Percentiles rank a stretch among this genome's conserved stretches.
Evolutionary conservation across 2,329 filamentous ascomycete genomes (phyloP).

Genomic region (Lecanicillium sp.): DNA sequence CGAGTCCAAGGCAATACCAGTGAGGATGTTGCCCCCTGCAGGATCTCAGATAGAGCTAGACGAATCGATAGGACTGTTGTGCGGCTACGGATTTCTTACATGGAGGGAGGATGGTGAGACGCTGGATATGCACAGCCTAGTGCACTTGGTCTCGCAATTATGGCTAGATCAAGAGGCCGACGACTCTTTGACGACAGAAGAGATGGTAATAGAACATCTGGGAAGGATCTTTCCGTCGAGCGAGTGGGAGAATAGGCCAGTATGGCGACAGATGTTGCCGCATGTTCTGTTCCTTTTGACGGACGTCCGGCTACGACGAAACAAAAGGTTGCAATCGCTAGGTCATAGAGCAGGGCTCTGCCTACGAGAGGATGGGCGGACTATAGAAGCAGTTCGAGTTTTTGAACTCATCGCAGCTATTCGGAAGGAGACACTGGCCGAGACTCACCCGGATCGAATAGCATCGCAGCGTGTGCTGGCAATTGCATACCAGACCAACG

Average conservation of each 20-base stretch:
- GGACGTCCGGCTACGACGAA: background rate
- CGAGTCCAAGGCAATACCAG: slow-evolving; percentile 31
- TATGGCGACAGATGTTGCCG: slow-evolving; percentile 6
- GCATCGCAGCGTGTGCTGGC: slow-evolving; percentile 1
- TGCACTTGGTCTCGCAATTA: slow-evolving; percentile 26
- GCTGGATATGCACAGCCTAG: slow-evolving; percentile 31
- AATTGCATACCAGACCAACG: slow-evolving; percentile 6
- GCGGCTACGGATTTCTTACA: slow-evolving; percentile 26
- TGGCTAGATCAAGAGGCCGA: slow-evolving; percentile 19
- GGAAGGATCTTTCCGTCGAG: background rate
- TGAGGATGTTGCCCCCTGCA: slow-evolving; percentile 24
- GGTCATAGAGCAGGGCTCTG: slow-evolving; percentile 1
- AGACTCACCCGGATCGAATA: slow-evolving; percentile 3
- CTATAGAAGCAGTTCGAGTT: slow-evolving; percentile 7
- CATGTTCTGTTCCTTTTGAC: slow-evolving; percentile 7
- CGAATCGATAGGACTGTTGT: slow-evolving; percentile 24
- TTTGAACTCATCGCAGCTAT: slow-evolving; percentile 6
- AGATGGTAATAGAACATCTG: slow-evolving; percentile 4
- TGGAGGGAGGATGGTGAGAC: slow-evolving; percentile 19
- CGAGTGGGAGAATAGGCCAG: slow-evolving; percentile 8
- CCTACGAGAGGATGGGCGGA: slow-evolving; percentile 8
- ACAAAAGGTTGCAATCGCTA: background rate
- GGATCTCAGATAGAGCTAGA: slow-evolving; percentile 17
- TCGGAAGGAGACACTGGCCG: slow-evolving; percentile 2
- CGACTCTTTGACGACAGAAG: slow-evolving; percentile 1